phyloP scores from a whole-genome alignment of 2,329 filamentous ascomycete species.

The Moelleriella libera region DNA sequence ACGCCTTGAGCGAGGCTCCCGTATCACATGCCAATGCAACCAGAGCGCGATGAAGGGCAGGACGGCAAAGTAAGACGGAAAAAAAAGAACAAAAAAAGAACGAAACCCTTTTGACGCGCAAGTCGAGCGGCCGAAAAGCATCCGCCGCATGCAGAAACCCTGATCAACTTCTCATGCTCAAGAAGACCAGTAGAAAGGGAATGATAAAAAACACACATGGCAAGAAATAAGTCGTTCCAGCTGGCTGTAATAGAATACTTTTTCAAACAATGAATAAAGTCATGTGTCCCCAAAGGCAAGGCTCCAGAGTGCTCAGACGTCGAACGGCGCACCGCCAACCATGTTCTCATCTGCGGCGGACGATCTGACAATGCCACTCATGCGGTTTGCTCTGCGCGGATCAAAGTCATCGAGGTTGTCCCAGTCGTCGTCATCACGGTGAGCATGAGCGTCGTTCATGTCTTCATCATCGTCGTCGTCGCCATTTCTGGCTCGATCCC shows the following conservation, averaged over 20 bases:
- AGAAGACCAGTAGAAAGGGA: no score
- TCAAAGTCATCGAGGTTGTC: slow-evolving; percentile 43
- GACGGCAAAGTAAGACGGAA: not conserved
- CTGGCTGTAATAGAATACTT: no score
- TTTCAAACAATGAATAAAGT: not conserved
- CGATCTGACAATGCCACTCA: slow-evolving; percentile 49
- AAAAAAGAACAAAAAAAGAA: not conserved
- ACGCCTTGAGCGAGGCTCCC: not conserved
- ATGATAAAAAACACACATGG: no score
- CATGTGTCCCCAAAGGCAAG: not conserved
- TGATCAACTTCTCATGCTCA: no score
- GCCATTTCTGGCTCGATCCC: slow-evolving; percentile 29
- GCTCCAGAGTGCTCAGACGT: slow-evolving; percentile 30
- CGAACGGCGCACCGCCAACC: slow-evolving; percentile 49
- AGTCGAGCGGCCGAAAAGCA: no score
- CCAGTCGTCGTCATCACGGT: slow-evolving; percentile 38
- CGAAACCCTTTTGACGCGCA: not conserved
- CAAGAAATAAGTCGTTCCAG: no score
- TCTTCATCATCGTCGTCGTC: slow-evolving; percentile 51
- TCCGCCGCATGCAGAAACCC: no score
- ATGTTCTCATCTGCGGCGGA: slow-evolving; percentile 46
- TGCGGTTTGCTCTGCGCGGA: slow-evolving; percentile 37
- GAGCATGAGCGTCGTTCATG: slow-evolving; percentile 39
- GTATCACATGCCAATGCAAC: not conserved
- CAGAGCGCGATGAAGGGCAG: not conserved